phyloP scores from a whole-genome alignment of 1,284 basidiomycete genomes.

The Sporisorium exsertum region DNA sequence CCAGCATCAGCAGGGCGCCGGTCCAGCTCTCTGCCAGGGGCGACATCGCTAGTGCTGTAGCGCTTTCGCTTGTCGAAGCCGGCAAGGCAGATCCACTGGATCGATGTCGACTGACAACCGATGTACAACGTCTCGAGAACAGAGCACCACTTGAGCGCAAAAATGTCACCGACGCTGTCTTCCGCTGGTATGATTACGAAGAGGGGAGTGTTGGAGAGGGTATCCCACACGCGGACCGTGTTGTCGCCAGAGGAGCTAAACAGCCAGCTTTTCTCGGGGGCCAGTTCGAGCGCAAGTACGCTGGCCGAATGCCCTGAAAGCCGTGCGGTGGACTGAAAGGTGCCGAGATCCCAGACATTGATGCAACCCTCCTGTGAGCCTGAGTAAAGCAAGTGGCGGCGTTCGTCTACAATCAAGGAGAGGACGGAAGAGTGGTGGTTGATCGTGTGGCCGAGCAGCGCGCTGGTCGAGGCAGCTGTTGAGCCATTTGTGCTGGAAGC shows the following conservation, averaged over 20 bases:
- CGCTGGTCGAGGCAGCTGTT: constrained; percentile 1
- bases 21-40: background rate
- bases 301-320: constrained; percentile 82
- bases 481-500: background rate
- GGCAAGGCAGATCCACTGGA: constrained; percentile 56
- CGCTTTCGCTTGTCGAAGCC: constrained; percentile 20
- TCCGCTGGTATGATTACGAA: constrained; percentile 85
- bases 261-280: constrained; percentile 72
- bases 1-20: background rate
- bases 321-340: constrained; percentile 43
- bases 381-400: constrained; percentile 48
- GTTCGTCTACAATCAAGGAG: constrained; percentile 59
- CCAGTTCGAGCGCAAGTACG: constrained; percentile 84
- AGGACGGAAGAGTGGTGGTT: constrained; percentile 56
- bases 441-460: constrained; percentile 53
- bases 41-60: background rate
- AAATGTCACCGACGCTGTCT: constrained; percentile 89
- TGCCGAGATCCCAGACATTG: constrained; percentile 58
- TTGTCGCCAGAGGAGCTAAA: constrained; percentile 63
- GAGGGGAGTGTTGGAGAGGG: constrained; percentile 77
- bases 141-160: constrained; percentile 81
- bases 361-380: constrained; percentile 57
- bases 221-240: constrained; percentile 82
- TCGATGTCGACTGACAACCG: constrained; percentile 83
- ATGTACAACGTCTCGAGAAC: constrained; percentile 81